A percentile compares a stretch with the other conserved stretches of the same genome.
phyloP scores from a whole-genome alignment of 1,139 yeast genomes.

The Pichia terricola region DNA sequence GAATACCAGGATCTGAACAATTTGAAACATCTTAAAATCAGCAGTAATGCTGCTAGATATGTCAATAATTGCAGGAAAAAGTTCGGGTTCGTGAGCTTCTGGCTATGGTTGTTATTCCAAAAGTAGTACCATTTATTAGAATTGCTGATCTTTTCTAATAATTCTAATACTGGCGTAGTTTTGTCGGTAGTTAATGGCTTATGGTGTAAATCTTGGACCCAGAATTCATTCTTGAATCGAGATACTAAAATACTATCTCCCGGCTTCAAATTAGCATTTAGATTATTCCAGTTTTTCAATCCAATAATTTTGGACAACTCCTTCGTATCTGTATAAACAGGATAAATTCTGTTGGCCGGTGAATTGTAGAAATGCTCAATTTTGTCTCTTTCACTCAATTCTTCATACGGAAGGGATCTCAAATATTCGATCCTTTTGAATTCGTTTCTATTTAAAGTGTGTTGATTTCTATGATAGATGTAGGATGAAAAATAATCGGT shows the following conservation, averaged over 20 bases:
- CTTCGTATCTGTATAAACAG: slow-evolving; percentile 46
- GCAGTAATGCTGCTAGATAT: too few species aligned
- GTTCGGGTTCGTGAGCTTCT: too few species aligned
- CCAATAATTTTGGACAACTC: slow-evolving; percentile 28
- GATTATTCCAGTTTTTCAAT: slow-evolving; percentile 33
- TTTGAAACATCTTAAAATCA: neutral
- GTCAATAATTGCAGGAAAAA: too few species aligned
- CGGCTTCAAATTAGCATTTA: slow-evolving; percentile 27
- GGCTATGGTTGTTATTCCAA: too few species aligned
- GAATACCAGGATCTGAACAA: neutral
- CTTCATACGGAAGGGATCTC: slow-evolving; percentile 35
- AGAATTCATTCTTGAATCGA: slow-evolving; percentile 20
- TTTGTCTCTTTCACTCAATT: slow-evolving; percentile 32
- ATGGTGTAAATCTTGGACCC: slow-evolving; percentile 13
- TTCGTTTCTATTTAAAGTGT: slow-evolving; percentile 21
- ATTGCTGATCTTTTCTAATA: too few species aligned
- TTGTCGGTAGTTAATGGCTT: neutral
- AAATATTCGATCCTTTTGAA: slow-evolving; percentile 31
- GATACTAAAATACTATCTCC: slow-evolving; percentile 41
- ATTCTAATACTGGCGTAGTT: too few species aligned
- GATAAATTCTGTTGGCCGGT: slow-evolving; percentile 34
- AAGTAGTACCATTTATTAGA: too few species aligned
- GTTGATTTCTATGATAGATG: slow-evolving; percentile 42
- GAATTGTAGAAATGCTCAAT: slow-evolving; percentile 31
- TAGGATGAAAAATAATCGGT: slow-evolving; percentile 36